Conservation (phyloP, 192 early-diverging fungal genomes). For the Allomyces arbusculus region DNA sequence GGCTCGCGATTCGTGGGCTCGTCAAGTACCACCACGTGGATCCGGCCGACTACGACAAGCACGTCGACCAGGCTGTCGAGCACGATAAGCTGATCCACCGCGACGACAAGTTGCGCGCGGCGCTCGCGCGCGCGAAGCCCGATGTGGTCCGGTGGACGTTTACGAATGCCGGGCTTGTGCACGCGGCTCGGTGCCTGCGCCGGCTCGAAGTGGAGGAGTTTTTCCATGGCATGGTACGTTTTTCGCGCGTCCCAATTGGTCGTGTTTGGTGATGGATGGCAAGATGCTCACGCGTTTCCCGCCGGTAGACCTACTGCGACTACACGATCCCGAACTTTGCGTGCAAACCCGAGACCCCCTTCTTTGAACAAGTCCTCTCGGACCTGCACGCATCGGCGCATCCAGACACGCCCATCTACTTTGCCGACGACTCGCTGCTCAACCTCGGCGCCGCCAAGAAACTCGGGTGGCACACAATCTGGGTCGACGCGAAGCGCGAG, state of each 20-base stretch:
- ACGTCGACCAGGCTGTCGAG: slow-evolving; percentile 48
- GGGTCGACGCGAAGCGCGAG: not conserved
- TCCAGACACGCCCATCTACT: slow-evolving; percentile 14
- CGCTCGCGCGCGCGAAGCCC: slow-evolving; percentile 24
- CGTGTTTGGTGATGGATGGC: not conserved
- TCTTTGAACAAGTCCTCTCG: slow-evolving; percentile 1
- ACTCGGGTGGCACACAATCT: not conserved
- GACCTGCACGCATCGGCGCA: not conserved
- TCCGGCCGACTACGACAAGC: slow-evolving; percentile 33
- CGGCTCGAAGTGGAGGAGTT: slow-evolving; percentile 40
- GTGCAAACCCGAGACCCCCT: slow-evolving; percentile 42
- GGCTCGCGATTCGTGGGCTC: slow-evolving; percentile 47
- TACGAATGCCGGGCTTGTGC: slow-evolving; percentile 52
- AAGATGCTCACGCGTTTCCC: slow-evolving; percentile 6
- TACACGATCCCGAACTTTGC: slow-evolving; percentile 43
- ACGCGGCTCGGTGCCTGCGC: slow-evolving; percentile 44
- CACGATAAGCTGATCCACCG: slow-evolving; percentile 35
- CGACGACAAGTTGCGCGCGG: slow-evolving; percentile 35
- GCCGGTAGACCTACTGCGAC: slow-evolving; percentile 35
- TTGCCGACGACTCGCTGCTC: slow-evolving; percentile 50
- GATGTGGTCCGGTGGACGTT: slow-evolving; percentile 47
- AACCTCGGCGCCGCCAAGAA: slow-evolving; percentile 45
- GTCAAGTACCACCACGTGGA: slow-evolving; percentile 47
- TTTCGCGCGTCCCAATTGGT: too few species aligned
- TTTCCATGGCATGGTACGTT: slow-evolving; percentile 31